Evolutionary conservation across 257 asterid species (phyloP), one percentile per base, ranked within the genome.

Genomic region (Rauvolfia tetraphylla): DNA sequence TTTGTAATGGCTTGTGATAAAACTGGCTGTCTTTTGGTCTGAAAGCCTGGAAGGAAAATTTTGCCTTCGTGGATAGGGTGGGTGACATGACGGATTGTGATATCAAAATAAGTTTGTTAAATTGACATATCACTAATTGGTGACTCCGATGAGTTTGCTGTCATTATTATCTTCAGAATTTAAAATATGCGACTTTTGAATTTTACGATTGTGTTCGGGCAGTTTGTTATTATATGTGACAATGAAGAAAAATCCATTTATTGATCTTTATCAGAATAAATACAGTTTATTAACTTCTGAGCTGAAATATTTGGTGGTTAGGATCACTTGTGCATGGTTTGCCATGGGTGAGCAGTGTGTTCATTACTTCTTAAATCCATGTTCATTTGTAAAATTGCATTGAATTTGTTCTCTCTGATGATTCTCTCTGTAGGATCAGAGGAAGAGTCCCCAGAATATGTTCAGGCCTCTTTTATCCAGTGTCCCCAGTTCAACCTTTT

Each of bases 381-480:
- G 39, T 34, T 36, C 48, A 33, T 34, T 65, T 0, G 2, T 36
- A 38, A 48, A 39, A 54, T 25, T 74, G 70, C 49, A 17, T 69
- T 70, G 34, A 78, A 29, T 58, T 41, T 46, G 25, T 72, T 31
- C 66, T 67, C 10, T 61, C 65, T 48, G 36, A 72, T 56, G 36
- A 58, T 63, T 75, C 48, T 62, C 65, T 85, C 65, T 79, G 82
- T 87, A 92, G 99, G 98, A 95, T 79, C 88, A 81, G 23, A 76
- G 85, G 65, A 93, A 90, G 86, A 83, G 83, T 73, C 96, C 99
- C 44, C 97, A 90, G 82, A 88, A 95, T 81, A 95, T 91, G 99
- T 95, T 95, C 79, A 87, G 99, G 85, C 98, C 99, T 59, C 88
- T 95, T 68, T 84, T 95, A 81, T 93, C 98, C 75, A 91, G 98